These are phyloP conservation scores for Kluyveromyces nonfermentans DNA, from an alignment of 805 yeast genomes.

Conservation along the genomic window DNA sequence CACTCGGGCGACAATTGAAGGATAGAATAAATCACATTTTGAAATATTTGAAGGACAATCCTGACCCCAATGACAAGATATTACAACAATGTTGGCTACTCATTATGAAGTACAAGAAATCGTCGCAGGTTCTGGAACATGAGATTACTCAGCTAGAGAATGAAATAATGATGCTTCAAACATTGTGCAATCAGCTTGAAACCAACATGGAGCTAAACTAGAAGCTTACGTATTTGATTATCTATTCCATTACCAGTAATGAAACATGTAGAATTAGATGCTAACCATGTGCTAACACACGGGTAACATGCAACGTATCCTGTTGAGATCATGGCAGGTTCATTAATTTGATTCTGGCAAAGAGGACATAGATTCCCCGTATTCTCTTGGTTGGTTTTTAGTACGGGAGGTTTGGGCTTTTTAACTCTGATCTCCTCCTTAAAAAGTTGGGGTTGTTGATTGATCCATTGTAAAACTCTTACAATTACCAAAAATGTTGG, in stretches of 20 bases:
- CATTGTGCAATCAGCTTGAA: conserved; percentile 23
- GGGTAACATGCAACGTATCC: conserved; percentile 87
- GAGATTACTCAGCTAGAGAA: conserved; percentile 16
- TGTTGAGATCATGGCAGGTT: conserved; percentile 84
- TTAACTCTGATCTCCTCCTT: conserved; percentile 1
- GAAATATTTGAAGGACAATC: conserved; percentile 10
- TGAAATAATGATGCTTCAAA: conserved; percentile 16
- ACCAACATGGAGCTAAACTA: conserved; percentile 6
- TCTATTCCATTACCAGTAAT: conserved; percentile 57
- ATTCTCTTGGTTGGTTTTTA: conserved; percentile 4
- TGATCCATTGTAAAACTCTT: conserved; percentile 75
- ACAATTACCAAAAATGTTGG: conserved; percentile 76
- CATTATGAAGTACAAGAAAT: conserved; percentile 9
- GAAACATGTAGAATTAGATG: conserved; percentile 59
- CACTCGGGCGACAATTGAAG: conserved; percentile 5
- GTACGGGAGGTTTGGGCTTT: conserved; percentile 33
- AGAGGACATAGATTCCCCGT: conserved; percentile 48
- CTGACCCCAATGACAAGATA: conserved; percentile 8
- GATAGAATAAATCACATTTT: conserved; percentile 13
- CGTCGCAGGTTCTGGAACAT: conserved; percentile 17
- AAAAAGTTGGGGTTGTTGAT: conserved; percentile 1
- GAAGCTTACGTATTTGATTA: conserved; percentile 1
- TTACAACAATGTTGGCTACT: conserved; percentile 15
- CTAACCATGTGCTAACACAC: conserved; percentile 63
- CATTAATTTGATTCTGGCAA: conserved; percentile 53